Base-by-base conservation (phyloP, 371 early-diverging fungal species). In the Chytridium lagenaria region DNA sequence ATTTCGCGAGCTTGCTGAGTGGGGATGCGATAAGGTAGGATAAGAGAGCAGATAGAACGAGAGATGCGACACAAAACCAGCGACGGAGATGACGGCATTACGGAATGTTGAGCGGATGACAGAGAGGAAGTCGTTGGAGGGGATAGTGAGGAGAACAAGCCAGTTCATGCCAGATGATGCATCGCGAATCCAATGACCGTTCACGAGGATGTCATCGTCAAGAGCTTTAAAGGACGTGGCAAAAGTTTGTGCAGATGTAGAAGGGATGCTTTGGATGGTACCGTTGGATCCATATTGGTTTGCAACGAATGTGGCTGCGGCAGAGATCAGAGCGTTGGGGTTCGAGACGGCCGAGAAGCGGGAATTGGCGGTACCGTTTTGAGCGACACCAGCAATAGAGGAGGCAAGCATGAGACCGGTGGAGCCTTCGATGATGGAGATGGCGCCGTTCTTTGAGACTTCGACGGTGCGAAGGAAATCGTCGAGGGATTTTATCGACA, bases 1-100 rank as follows among this genome's bases (percentile, higher is more conserved):
- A 19, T 26, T 39, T 50, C 1, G 33, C 26, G 1, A 67, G 59
- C 44, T 33, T 50, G 19, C 57, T 15, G 31, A 68, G 78, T 69
- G 50, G 81, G 73, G 74, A 75, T 76, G 71, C 80, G 79, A 73
- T 79, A 50, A 38, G 75, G 55, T 28, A 81, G 80, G 59, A 76
- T 71, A 39, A 76, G 16, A 83, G 59, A 68, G 70, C 73, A 26
- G 74, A 76, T 0, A 83, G 44, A 10, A 79, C 69, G 61, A 83
- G 77, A 26, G 68, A 55, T 2, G 37, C 71, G 10, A 83, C 80
- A 50, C 77, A 77, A 33, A 75, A 37, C 72, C 74, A 0, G 71
- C 73, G 19, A 70, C 70, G 1, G 64, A 66, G 50, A 72, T 77
- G 44, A 75, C 65, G 59, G 59, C 40, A 26, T 69, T 36, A 2